A percentile compares a stretch with the other conserved stretches of the same genome.
These are phyloP conservation scores for Periconia sp. DNA, from an alignment of 2,329 filamentous ascomycete species.

Conservation along the genomic window DNA sequence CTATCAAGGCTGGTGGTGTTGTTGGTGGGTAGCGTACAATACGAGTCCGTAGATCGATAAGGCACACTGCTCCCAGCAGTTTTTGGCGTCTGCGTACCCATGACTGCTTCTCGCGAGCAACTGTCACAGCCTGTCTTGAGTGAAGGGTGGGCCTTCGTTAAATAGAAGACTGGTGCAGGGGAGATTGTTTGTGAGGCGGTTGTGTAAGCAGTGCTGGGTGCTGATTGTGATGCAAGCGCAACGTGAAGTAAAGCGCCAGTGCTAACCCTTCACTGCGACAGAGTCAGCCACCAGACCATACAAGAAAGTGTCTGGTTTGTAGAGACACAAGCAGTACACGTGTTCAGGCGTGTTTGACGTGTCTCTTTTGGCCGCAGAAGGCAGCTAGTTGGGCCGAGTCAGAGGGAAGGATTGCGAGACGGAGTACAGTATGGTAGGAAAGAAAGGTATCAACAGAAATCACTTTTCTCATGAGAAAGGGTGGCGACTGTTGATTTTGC, in stretches of 20 bases:
- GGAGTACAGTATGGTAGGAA: constrained; percentile 18
- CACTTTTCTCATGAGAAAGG: constrained; percentile 39
- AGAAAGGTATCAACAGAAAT: constrained; percentile 9
- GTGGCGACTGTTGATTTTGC: constrained; percentile 13
- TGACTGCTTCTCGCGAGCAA: constrained; percentile 24
- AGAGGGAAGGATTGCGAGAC: constrained; percentile 29
- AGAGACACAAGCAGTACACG: constrained; percentile 42
- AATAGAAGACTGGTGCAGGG: constrained; percentile 16
- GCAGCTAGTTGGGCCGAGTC: constrained; percentile 36
- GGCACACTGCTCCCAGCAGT: constrained; percentile 30
- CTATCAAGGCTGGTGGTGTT: constrained; percentile 11
- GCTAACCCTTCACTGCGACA: constrained; percentile 36
- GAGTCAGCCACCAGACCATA: constrained; percentile 41
- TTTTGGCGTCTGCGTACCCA: constrained; percentile 34
- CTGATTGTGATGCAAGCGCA: constrained; percentile 33
- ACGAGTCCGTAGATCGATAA: constrained; percentile 20
- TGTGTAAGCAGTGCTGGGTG: constrained; percentile 17
- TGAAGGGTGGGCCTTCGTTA: constrained; percentile 28
- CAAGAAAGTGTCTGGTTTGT: constrained; percentile 38
- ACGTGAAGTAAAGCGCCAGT: constrained; percentile 27
- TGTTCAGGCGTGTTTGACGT: constrained; percentile 41
- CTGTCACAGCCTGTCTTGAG: constrained; percentile 23
- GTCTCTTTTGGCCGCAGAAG: constrained; percentile 31
- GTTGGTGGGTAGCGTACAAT: constrained; percentile 17
- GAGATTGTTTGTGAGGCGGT: constrained; percentile 11